Evolutionary conservation across 1,139 yeast species (phyloP).

Genomic region (Geotrichum bryndzae): DNA sequence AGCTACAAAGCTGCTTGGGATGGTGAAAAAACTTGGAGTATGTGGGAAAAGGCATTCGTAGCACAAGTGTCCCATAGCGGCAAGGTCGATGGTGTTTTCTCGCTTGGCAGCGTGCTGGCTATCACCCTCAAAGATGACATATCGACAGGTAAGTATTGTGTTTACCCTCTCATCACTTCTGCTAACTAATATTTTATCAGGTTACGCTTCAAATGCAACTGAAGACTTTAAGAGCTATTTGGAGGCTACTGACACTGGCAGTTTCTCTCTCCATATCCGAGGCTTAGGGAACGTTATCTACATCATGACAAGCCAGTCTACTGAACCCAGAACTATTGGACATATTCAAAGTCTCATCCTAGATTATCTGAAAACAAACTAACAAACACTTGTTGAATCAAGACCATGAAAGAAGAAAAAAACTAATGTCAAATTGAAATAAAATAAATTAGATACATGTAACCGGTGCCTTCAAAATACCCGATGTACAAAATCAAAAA

Average conservation of each 20-base stretch:
- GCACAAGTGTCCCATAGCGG: slow-evolving; percentile 20
- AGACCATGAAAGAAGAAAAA: background rate
- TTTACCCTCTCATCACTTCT: slow-evolving; percentile 16
- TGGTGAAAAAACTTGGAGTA: slow-evolving; percentile 19
- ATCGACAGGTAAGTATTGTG: slow-evolving; percentile 20
- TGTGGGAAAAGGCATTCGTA: slow-evolving; percentile 25
- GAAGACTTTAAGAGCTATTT: slow-evolving; percentile 5
- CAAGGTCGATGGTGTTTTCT: slow-evolving; percentile 24
- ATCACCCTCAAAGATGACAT: slow-evolving; percentile 23
- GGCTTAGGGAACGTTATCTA: slow-evolving; percentile 26
- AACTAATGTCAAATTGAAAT: background rate
- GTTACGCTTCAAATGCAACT: slow-evolving; percentile 7
- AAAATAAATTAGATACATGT: too few relatives aligned
- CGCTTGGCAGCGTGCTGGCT: slow-evolving; percentile 28
- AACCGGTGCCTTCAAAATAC: too few relatives aligned
- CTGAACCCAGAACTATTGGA: background rate
- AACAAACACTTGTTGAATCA: background rate
- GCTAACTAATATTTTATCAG: background rate
- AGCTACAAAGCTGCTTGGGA: slow-evolving; percentile 15
- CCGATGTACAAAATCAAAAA: background rate
- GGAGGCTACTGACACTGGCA: background rate
- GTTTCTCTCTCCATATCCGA: slow-evolving; percentile 20
- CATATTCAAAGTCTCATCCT: background rate
- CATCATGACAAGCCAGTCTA: slow-evolving; percentile 20
- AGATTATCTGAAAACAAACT: background rate